Conservation (phyloP, 306 rosid species). For the Nissolia schottii region DNA sequence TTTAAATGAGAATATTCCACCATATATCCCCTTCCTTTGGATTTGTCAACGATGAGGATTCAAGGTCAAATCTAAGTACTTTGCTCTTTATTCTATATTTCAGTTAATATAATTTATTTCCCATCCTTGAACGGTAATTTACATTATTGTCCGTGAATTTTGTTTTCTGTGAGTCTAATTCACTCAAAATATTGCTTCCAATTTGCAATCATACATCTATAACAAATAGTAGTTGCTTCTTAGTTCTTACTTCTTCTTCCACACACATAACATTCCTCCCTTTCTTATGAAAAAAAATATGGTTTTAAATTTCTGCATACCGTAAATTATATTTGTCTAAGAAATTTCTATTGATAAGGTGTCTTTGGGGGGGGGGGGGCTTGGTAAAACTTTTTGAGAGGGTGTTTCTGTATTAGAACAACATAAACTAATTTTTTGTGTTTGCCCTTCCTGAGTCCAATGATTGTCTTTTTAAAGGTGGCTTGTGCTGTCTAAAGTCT, state of each 20-base stretch:
- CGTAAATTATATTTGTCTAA: not conserved
- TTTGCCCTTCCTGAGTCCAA: too few species aligned
- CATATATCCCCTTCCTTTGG: constrained; percentile 36
- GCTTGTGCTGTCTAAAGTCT: too few species aligned
- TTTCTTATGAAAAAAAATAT: not conserved
- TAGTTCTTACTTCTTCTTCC: too few species aligned
- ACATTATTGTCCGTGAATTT: constrained; percentile 9
- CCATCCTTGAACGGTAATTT: not conserved
- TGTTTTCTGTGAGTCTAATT: not conserved
- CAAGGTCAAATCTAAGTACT: constrained; percentile 23
- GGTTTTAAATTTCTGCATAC: not conserved
- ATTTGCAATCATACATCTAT: not conserved
- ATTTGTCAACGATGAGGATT: constrained; percentile 17
- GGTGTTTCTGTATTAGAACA: too few species aligned
- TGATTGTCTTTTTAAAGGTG: too few species aligned
- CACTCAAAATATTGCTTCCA: constrained; percentile 12
- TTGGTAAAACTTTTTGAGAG: too few species aligned
- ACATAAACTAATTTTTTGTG: too few species aligned
- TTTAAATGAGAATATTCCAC: constrained; percentile 41
- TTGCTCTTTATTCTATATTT: constrained; percentile 8
- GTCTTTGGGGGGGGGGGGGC: too few species aligned
- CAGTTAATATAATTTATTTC: not conserved
- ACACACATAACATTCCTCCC: not conserved
- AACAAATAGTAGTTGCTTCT: not conserved
- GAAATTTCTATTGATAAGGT: not conserved